These are phyloP conservation scores for Clarireedia monteithiana DNA, from an alignment of 2,329 filamentous ascomycete species.

Conservation along the genomic window DNA sequence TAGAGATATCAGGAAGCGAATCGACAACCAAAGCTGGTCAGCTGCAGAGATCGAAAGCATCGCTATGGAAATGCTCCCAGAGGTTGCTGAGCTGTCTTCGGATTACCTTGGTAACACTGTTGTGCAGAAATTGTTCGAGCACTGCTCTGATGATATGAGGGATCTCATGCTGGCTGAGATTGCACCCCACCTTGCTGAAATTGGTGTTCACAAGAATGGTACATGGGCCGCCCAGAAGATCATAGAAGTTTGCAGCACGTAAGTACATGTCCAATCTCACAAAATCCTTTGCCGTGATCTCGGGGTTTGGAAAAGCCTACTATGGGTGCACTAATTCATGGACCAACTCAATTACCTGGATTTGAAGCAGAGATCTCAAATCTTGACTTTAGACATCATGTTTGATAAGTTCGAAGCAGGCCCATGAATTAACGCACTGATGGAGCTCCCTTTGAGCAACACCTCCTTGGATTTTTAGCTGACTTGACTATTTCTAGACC, in stretches of 20 bases:
- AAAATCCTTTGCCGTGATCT: too few relatives aligned
- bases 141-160: constrained; percentile 83
- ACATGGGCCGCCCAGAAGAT: constrained; percentile 99
- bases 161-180: constrained; percentile 88
- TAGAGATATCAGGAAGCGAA: constrained; percentile 91
- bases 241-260: constrained; percentile 77
- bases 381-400: too few relatives aligned
- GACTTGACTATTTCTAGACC: constrained; percentile 40
- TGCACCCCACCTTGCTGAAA: constrained; percentile 86
- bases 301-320: not conserved
- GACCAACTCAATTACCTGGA: too few relatives aligned
- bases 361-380: too few relatives aligned
- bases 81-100: constrained; percentile 88
- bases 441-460: too few relatives aligned
- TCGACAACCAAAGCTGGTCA: constrained; percentile 87
- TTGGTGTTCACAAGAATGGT: constrained; percentile 97
- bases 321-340: not conserved
- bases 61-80: constrained; percentile 87
- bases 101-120: constrained; percentile 98
- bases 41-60: constrained; percentile 86
- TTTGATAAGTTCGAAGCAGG: too few relatives aligned
- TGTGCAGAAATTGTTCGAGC: constrained; percentile 98
- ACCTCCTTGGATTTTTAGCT: too few relatives aligned
- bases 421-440: too few relatives aligned
- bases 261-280: not conserved